Percentiles rank a stretch among this genome's conserved stretches.
Conservation (phyloP, 129 eudicot species). For the Flaveria trinervia region DNA sequence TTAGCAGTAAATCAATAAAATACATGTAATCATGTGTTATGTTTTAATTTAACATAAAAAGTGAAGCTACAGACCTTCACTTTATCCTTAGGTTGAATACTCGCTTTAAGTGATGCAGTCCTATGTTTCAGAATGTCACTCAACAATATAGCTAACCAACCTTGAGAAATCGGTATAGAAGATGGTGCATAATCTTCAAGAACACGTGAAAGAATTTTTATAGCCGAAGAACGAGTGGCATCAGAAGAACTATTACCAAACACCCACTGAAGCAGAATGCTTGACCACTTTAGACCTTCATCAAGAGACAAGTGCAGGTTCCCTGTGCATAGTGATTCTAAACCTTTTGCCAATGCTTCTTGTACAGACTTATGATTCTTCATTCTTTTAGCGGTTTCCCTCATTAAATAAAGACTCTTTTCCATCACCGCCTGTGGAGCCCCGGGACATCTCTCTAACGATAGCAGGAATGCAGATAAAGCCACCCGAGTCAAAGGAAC, state of each 20-base stretch:
- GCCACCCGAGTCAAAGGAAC: conserved; percentile 77
- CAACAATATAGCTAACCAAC: conserved; percentile 82
- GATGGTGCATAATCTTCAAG: conserved; percentile 88
- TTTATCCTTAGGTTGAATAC: conserved; percentile 59
- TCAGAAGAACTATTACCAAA: conserved; percentile 63
- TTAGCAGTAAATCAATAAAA: neutral
- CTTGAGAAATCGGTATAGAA: conserved; percentile 89
- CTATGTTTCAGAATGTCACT: conserved; percentile 57
- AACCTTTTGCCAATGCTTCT: conserved; percentile 84
- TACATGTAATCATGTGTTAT: neutral
- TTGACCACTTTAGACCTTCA: conserved; percentile 89
- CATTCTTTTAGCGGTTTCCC: conserved; percentile 76
- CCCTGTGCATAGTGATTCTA: conserved; percentile 64
- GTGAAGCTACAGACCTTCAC: conserved; percentile 68
- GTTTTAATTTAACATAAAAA: neutral
- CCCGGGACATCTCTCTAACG: conserved; percentile 69
- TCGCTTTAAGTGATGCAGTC: conserved; percentile 56
- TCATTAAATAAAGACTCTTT: conserved; percentile 77
- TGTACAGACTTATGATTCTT: conserved; percentile 65
- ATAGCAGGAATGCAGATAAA: conserved; percentile 80
- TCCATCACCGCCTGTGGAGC: conserved; percentile 73
- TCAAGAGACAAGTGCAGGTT: conserved; percentile 76
- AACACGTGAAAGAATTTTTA: conserved; percentile 65
- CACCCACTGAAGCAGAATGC: conserved; percentile 78
- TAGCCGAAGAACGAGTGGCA: conserved; percentile 67